Base-by-base conservation (phyloP, 192 early-diverging fungal species). In the Pilobolus umbonatus region DNA sequence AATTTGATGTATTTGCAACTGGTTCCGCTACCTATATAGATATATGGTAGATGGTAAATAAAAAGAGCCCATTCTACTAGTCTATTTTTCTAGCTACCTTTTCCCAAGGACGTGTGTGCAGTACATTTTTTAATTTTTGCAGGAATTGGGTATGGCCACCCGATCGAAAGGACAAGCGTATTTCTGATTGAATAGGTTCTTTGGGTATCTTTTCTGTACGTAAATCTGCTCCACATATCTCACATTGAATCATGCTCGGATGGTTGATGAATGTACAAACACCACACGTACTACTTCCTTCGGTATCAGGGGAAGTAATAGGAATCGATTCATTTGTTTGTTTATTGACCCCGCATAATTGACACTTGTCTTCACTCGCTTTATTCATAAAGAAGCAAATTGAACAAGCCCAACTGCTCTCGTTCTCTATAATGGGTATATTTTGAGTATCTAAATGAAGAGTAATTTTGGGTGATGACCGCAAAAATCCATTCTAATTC, bases 231-330 rank as follows among this genome's bases (percentile, higher is more conserved):
- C 82, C 86, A 70, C 94, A 97, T 61, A 95, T 86, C 57, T 97
- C 92, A 67, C 94, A 97, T 12, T 72, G 72, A 7, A 71, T 65
- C 83, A 92, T 84, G 57, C 83, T 85, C 2, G 80, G 68, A 66
- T 93, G 89, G 65, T 97, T 97, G 39, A 89, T 73, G 62, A 95
- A 97, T 17, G 94, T 97, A 61, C 94, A 97, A 1, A 70, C 68
- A 5, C 83, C 78, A 61, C 94, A 97, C 7, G 74, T 59, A 35
- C 64, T 64, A 14, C 15, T 57, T 38, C 29, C n/a, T 6, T 34
- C 40, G 0, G 14, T 36, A 19, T 55, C 59, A 49, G 55, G 30
- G 4, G 21, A 15, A 25, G 14, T 28, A 9, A 28, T 39, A 40
- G 12, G 8, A 26, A 10, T 38, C 32, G 26, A 5, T 25, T 57